Conservation (phyloP, 139 green algal genomes). For the Tetraselmis striata region DNA sequence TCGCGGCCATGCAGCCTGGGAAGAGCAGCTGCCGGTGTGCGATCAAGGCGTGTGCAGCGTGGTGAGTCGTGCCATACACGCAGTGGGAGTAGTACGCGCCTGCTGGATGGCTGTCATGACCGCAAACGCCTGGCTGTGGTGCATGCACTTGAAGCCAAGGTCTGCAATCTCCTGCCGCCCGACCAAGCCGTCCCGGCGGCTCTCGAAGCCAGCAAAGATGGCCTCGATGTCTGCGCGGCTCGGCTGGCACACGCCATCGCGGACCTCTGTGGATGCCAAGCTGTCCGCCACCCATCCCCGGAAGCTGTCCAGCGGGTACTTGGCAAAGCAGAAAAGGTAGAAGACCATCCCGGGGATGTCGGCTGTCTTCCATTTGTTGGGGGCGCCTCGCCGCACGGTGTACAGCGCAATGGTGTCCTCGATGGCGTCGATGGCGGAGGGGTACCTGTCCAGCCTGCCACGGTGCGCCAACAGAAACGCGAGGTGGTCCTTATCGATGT, state of each 20-base stretch:
- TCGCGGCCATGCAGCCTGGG: no score
- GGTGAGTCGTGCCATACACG: no score
- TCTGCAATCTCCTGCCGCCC: not conserved
- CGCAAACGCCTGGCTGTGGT: not conserved
- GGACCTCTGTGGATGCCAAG: not conserved
- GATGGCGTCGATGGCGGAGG: not conserved
- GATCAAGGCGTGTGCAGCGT: no score
- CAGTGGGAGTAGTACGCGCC: no score
- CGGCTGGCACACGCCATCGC: not conserved
- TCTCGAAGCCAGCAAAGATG: not conserved
- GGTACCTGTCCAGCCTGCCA: not conserved
- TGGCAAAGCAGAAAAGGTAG: not conserved
- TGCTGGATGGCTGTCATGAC: not conserved
- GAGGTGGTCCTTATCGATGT: not conserved
- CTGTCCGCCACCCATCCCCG: not conserved
- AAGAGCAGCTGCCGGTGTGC: no score
- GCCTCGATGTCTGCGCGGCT: not conserved
- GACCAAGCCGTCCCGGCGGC: not conserved
- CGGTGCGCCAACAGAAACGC: not conserved
- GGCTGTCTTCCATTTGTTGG: not conserved
- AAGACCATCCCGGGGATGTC: not conserved
- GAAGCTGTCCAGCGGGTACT: not conserved
- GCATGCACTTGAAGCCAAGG: not conserved
- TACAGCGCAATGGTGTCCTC: not conserved
- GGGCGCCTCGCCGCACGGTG: not conserved